A percentile compares a stretch with the other conserved stretches of the same genome.
Conservation (phyloP, 176 grass and related monocot species). For the Puccinellia tenuiflora region DNA sequence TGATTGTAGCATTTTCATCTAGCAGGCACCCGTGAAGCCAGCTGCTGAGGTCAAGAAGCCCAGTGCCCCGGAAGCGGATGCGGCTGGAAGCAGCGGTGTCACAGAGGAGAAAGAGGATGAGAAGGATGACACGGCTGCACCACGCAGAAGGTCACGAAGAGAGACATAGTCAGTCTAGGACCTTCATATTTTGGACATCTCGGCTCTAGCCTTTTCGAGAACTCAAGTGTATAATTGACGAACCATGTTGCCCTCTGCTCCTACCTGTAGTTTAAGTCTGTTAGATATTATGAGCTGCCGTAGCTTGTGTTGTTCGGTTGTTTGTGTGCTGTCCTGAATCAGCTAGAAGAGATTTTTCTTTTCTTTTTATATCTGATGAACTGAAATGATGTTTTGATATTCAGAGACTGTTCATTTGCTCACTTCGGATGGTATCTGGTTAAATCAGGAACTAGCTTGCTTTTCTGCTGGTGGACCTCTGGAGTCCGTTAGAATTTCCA, state of each 20-base stretch:
- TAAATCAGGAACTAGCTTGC: too few relatives aligned
- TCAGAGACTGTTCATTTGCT: neutral
- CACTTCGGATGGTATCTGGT: neutral
- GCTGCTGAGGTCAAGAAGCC: constrained; percentile 10
- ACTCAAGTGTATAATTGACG: constrained; percentile 11
- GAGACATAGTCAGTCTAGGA: constrained; percentile 33
- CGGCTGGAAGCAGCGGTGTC: constrained; percentile 50
- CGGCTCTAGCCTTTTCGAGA: neutral
- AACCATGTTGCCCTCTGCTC: neutral
- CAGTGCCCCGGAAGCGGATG: neutral
- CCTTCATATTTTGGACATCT: neutral
- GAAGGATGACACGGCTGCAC: constrained; percentile 43
- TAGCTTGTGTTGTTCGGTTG: neutral
- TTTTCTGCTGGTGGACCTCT: too few relatives aligned
- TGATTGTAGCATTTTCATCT: neutral
- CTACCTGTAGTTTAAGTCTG: neutral
- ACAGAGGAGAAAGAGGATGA: constrained; percentile 48
- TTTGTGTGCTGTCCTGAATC: neutral
- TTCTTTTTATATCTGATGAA: neutral
- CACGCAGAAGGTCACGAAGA: constrained; percentile 61
- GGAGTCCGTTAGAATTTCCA: too few relatives aligned
- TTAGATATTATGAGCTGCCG: neutral
- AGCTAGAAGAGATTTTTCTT: neutral
- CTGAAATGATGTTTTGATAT: neutral
- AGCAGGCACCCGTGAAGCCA: constrained; percentile 40